A percentile compares a stretch with the other conserved stretches of the same genome.
phyloP scores from a whole-genome alignment of 495 filamentous ascomycete genomes.

The Pseudotulostoma volvatum region DNA sequence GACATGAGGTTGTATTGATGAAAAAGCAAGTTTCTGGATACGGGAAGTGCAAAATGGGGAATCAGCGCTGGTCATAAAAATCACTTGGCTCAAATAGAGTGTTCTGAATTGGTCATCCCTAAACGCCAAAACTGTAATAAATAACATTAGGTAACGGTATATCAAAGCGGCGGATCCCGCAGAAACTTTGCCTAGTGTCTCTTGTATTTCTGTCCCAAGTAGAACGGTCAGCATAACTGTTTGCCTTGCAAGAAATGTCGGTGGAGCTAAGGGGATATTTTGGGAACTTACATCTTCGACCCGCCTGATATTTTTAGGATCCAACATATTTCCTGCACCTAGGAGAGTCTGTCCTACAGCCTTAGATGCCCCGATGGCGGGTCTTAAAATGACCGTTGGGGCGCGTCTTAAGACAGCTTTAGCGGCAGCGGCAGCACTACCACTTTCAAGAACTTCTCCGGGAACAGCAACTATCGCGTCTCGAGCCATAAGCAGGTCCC shows the following conservation, averaged over 20 bases:
- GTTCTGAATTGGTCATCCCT: no score
- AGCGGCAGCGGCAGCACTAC: constrained; percentile 65
- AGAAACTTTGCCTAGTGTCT: constrained; percentile 18
- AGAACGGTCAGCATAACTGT: background rate
- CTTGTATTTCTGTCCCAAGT: constrained; percentile 23
- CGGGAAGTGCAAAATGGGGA: no score
- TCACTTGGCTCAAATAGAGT: no score
- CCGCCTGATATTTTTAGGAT: constrained; percentile 63
- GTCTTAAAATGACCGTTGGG: constrained; percentile 79
- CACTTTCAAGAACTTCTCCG: constrained; percentile 74
- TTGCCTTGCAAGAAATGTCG: constrained; percentile 1
- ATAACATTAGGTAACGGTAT: no score
- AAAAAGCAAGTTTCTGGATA: no score
- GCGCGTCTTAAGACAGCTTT: constrained; percentile 64
- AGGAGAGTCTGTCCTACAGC: constrained; percentile 78
- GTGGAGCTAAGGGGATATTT: constrained; percentile 9
- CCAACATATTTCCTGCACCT: constrained; percentile 85
- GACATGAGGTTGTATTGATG: no score
- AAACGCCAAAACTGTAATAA: no score
- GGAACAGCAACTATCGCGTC: constrained; percentile 94
- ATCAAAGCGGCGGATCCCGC: no score
- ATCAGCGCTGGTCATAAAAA: no score
- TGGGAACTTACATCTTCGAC: constrained; percentile 89
- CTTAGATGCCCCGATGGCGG: constrained; percentile 78
- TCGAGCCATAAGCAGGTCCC: constrained; percentile 66